These are phyloP conservation scores for Cutaneotrichosporon sp. DNA, from an alignment of 1,284 basidiomycete species.

Conservation along the genomic window DNA sequence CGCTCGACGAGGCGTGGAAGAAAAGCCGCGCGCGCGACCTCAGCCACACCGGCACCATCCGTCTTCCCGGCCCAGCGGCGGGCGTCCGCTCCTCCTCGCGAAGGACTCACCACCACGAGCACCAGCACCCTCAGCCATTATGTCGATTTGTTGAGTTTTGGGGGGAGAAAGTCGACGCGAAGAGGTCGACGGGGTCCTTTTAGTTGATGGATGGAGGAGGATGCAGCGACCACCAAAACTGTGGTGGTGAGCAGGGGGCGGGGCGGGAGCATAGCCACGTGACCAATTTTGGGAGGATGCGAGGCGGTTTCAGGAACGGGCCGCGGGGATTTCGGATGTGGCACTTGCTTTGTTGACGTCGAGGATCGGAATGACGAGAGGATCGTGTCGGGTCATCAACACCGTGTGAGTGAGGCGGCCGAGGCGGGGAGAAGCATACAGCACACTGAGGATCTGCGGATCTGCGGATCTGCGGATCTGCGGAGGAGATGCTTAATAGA, in stretches of 20 bases:
- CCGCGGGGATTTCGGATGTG: background rate
- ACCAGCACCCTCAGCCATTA: conserved; percentile 47
- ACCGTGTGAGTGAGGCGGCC: too few species aligned
- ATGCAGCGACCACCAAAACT: background rate
- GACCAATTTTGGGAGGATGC: background rate
- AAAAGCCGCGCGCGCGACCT: too few species aligned
- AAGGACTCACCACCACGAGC: background rate
- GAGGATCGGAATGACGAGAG: too few species aligned
- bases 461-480: too few species aligned
- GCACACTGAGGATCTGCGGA: too few species aligned
- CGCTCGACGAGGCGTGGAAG: too few species aligned
- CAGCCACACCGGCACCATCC: too few species aligned
- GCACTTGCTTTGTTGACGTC: background rate
- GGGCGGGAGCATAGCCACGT: background rate
- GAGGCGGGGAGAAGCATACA: too few species aligned
- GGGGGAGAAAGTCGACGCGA: conserved; percentile 16
- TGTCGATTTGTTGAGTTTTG: conserved; percentile 20
- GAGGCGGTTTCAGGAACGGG: background rate
- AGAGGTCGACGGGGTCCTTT: background rate
- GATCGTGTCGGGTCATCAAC: too few species aligned
- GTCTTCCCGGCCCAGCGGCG: too few species aligned
- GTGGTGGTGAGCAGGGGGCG: background rate
- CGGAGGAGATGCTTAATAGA: too few species aligned
- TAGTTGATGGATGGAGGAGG: background rate
- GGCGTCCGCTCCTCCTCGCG: too few species aligned